Evolutionary conservation across 2,329 filamentous ascomycete species (phyloP).

Genomic region (Fusarium sublunatum): DNA sequence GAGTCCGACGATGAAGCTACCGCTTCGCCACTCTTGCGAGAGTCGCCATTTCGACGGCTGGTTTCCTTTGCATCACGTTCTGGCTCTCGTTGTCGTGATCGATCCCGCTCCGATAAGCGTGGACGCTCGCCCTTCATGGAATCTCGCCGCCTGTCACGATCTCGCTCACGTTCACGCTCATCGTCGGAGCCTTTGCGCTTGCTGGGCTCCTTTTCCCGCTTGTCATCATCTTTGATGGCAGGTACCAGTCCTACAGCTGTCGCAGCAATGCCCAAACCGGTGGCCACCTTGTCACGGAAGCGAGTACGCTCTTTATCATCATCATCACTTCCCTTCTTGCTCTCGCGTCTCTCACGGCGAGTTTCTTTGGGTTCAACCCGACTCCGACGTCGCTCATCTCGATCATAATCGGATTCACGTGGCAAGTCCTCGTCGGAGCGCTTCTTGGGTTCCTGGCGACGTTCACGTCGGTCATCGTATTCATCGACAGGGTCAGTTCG

Average conservation of each 20-base stretch:
- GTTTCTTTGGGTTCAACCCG: conserved; percentile 44
- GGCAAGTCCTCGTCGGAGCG: conserved; percentile 49
- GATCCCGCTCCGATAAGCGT: conserved; percentile 29
- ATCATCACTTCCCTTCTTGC: conserved; percentile 48
- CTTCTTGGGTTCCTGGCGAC: conserved; percentile 48
- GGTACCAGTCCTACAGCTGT: conserved; percentile 59
- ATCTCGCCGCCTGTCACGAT: conserved; percentile 39
- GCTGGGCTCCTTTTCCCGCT: conserved; percentile 49
- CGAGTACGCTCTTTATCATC: conserved; percentile 57
- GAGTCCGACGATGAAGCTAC: conserved; percentile 54
- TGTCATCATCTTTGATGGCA: conserved; percentile 54
- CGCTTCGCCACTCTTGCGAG: conserved; percentile 52
- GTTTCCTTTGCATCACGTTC: conserved; percentile 46
- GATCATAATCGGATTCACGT: conserved; percentile 46
- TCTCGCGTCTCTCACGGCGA: conserved; percentile 48
- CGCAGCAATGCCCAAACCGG: conserved; percentile 61
- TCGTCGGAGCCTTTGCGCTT: conserved; percentile 50
- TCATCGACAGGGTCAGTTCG: conserved; percentile 55
- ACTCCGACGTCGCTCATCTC: conserved; percentile 46
- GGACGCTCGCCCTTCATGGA: conserved; percentile 35
- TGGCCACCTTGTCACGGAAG: conserved; percentile 60
- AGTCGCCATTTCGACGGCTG: conserved; percentile 54
- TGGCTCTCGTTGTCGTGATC: conserved; percentile 36
- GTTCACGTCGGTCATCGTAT: conserved; percentile 58
- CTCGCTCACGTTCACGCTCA: conserved; percentile 43